These are phyloP conservation scores for Leccinum brunneo-olivaceum DNA, from an alignment of 1,284 basidiomycete genomes.

Conservation along the genomic window DNA sequence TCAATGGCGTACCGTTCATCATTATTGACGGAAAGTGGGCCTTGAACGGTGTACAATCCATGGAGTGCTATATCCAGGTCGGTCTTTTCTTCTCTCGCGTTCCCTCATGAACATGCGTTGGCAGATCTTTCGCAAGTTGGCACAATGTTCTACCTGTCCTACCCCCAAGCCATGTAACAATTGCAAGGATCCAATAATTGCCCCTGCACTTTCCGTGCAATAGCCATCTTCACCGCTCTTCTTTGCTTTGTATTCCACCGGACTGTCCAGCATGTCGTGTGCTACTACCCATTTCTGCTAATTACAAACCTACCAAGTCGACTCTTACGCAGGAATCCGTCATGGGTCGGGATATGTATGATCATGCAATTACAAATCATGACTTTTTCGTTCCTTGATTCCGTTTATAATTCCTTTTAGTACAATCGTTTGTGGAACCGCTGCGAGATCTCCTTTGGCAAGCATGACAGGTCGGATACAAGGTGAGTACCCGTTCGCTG, in stretches of 20 bases:
- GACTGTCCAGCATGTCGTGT: slow-evolving; percentile 16
- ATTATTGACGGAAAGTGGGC: slow-evolving; percentile 78
- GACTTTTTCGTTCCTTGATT: no score
- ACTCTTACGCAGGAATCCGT: slow-evolving; percentile 14
- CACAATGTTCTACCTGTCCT: slow-evolving; percentile 16
- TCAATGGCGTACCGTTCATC: slow-evolving; percentile 75
- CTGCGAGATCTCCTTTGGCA: no score
- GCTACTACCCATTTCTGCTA: slow-evolving; percentile 10
- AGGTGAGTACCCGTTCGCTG: slow-evolving; percentile 12
- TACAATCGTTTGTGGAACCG: no score
- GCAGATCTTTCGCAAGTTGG: slow-evolving; percentile 29
- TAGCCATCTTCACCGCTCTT: neutral
- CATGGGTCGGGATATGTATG: slow-evolving; percentile 8
- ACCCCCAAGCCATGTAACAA: slow-evolving; percentile 17
- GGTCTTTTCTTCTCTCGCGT: slow-evolving; percentile 10
- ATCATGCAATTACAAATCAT: slow-evolving; percentile 13
- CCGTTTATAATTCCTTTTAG: slow-evolving; percentile 1
- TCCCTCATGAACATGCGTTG: neutral
- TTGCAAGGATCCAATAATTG: slow-evolving; percentile 19
- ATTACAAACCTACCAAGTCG: slow-evolving; percentile 11
- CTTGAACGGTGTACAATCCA: slow-evolving; percentile 65
- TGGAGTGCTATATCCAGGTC: slow-evolving; percentile 69
- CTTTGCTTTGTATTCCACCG: slow-evolving; percentile 7
- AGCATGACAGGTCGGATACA: neutral
- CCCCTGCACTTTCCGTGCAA: slow-evolving; percentile 19